Conservation (phyloP, 2,329 filamentous ascomycete genomes). For the Zasmidium citrigriseum region DNA sequence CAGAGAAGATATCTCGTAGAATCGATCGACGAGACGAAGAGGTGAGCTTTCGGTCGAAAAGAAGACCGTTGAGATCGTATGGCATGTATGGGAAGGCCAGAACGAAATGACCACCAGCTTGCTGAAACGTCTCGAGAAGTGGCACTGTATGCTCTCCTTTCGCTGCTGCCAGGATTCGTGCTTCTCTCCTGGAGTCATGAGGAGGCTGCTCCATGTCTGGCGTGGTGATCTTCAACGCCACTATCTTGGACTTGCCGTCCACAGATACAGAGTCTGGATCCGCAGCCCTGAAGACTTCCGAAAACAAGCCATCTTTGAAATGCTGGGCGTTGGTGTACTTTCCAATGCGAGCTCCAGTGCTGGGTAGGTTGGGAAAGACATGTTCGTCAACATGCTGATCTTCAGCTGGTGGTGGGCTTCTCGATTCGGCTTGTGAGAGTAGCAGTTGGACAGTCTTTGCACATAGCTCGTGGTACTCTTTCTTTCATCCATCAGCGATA, state of each 20-base stretch:
- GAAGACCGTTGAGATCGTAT: constrained; percentile 68
- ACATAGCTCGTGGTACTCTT: constrained; percentile 54
- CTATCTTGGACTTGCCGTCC: constrained; percentile 34
- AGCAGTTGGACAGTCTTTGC: constrained; percentile 31
- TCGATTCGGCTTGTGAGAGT: constrained; percentile 34
- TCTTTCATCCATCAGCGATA: constrained; percentile 46
- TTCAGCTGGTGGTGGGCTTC: constrained; percentile 20
- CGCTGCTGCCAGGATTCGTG: constrained; percentile 66
- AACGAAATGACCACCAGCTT: constrained; percentile 71
- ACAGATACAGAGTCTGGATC: constrained; percentile 31
- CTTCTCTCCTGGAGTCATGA: constrained; percentile 80
- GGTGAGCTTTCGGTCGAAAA: constrained; percentile 46
- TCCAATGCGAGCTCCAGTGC: constrained; percentile 50
- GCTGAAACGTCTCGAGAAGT: constrained; percentile 69
- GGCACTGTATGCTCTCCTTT: constrained; percentile 62
- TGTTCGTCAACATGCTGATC: constrained; percentile 31
- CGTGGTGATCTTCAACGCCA: constrained; percentile 84
- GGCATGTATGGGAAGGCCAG: constrained; percentile 85
- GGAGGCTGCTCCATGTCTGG: constrained; percentile 73
- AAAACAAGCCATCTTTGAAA: constrained; percentile 71
- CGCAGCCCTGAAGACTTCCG: constrained; percentile 74
- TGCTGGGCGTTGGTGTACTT: constrained; percentile 58
- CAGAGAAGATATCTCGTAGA: constrained; percentile 70
- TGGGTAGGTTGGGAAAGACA: constrained; percentile 35
- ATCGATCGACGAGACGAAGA: constrained; percentile 44